phyloP scores from a whole-genome alignment of 2,329 filamentous ascomycete species.

The Calonectria henricotiae region DNA sequence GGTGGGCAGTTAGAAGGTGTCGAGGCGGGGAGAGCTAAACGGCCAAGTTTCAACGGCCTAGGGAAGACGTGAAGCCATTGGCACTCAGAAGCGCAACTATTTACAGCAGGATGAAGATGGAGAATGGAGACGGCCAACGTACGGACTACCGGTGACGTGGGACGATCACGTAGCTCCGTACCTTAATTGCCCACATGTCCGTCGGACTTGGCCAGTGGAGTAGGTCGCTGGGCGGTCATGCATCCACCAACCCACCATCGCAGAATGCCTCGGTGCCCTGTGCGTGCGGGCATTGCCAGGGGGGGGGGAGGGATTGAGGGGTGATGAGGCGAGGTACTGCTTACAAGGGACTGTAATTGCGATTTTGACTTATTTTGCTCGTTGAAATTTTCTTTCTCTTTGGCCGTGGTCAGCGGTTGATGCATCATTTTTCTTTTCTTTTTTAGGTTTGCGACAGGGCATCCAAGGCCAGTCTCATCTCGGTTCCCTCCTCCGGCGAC shows the following conservation, averaged over 20 bases:
- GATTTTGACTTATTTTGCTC: neutral
- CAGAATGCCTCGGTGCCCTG: constrained; percentile 11
- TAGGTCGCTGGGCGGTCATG: neutral
- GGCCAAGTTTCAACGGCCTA: constrained; percentile 7
- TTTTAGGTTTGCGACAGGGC: neutral
- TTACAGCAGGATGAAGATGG: neutral
- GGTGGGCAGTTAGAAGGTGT: neutral
- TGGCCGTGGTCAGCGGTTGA: neutral
- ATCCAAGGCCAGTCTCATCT: neutral
- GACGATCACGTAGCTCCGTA: neutral
- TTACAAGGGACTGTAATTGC: neutral
- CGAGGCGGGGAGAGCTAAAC: neutral
- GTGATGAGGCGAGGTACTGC: neutral
- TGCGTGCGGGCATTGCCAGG: neutral
- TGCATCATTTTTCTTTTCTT: neutral
- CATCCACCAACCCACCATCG: neutral
- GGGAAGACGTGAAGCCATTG: neutral
- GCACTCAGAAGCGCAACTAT: neutral
- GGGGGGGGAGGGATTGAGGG: neutral
- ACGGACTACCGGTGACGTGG: constrained; percentile 1
- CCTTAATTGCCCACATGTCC: constrained; percentile 4
- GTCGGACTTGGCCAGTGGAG: constrained; percentile 5
- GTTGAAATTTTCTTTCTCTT: neutral
- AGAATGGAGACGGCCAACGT: neutral
- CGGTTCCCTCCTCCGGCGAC: constrained; percentile 29